phyloP scores from a whole-genome alignment of 2,329 filamentous ascomycete species.

The Pestalotiopsis sp. region DNA sequence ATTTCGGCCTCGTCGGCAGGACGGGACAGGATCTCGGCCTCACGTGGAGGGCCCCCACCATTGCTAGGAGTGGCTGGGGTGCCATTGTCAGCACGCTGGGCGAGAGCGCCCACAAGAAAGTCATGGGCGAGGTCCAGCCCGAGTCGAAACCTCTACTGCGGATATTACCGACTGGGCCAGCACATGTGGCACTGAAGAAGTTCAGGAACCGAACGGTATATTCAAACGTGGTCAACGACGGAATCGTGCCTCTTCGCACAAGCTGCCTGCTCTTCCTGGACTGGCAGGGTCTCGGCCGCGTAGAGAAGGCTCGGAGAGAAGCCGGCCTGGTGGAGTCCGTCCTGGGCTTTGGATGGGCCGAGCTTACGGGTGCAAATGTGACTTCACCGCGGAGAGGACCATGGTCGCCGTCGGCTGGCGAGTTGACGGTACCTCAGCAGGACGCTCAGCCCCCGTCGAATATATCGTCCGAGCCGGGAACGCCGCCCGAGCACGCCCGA shows the following conservation, averaged over 20 bases:
- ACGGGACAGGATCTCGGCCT: conserved; percentile 94
- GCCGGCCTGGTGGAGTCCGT: conserved; percentile 92
- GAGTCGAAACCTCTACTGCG: conserved; percentile 87
- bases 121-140: conserved; percentile 65
- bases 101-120: conserved; percentile 63
- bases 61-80: conserved; percentile 85
- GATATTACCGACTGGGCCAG: conserved; percentile 88
- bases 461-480: conserved; percentile 35
- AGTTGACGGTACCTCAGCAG: conserved; percentile 26
- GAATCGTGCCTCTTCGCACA: conserved; percentile 91
- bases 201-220: conserved; percentile 92
- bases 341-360: conserved; percentile 92
- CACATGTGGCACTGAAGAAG: conserved; percentile 81
- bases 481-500: conserved; percentile 40
- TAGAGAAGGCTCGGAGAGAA: conserved; percentile 91
- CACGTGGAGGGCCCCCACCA: conserved; percentile 88
- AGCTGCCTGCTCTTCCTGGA: conserved; percentile 96
- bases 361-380: conserved; percentile 76
- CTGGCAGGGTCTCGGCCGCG: conserved; percentile 90
- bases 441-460: conserved; percentile 24
- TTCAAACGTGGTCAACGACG: conserved; percentile 97
- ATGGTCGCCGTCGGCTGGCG: conserved; percentile 40
- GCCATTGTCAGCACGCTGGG: conserved; percentile 83
- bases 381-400: conserved; percentile 46
- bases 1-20: conserved; percentile 94